Percentiles rank a stretch among this genome's conserved stretches.
These are phyloP conservation scores for Neurospora intermedia DNA, from an alignment of 495 filamentous ascomycete species.

Conservation along the genomic window DNA sequence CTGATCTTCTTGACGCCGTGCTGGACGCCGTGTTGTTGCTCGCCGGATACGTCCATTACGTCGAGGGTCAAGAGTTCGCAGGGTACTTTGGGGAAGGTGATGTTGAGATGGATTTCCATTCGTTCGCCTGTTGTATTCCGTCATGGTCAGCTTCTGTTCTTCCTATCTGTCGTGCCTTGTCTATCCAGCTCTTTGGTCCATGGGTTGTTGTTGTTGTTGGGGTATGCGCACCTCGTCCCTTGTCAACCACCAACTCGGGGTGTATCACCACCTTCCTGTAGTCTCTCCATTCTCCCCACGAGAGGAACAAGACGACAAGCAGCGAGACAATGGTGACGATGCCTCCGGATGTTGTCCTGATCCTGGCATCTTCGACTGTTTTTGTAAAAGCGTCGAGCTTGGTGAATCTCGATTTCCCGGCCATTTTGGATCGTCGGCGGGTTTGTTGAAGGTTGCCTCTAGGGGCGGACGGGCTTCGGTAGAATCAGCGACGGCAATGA, in stretches of 20 bases:
- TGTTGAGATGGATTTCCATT: conserved; percentile 98
- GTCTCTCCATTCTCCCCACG: conserved; percentile 93
- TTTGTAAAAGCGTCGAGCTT: conserved; percentile 97
- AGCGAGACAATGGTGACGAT: conserved; percentile 87
- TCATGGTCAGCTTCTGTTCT: conserved; percentile 4
- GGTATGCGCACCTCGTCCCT: conserved; percentile 65
- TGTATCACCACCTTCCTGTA: conserved; percentile 79
- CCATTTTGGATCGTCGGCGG: conserved; percentile 32
- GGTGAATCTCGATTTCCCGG: conserved; percentile 75
- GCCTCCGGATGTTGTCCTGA: conserved; percentile 94
- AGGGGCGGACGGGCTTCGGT: background rate
- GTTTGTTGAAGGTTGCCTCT: background rate
- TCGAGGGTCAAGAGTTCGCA: conserved; percentile 94
- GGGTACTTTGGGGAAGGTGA: conserved; percentile 86
- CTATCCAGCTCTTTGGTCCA: background rate
- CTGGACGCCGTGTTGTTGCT: conserved; percentile 85
- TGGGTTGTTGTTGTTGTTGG: too few relatives aligned
- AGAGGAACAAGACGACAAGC: conserved; percentile 74
- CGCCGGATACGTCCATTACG: conserved; percentile 97
- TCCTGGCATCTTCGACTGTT: conserved; percentile 93
- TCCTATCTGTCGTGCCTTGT: too few relatives aligned
- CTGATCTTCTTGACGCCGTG: conserved; percentile 88
- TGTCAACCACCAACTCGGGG: conserved; percentile 92
- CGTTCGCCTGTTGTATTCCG: conserved; percentile 55
- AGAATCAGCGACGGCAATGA: background rate